phyloP scores from a whole-genome alignment of 2,329 filamentous ascomycete species.

The Aspergillus proliferans region DNA sequence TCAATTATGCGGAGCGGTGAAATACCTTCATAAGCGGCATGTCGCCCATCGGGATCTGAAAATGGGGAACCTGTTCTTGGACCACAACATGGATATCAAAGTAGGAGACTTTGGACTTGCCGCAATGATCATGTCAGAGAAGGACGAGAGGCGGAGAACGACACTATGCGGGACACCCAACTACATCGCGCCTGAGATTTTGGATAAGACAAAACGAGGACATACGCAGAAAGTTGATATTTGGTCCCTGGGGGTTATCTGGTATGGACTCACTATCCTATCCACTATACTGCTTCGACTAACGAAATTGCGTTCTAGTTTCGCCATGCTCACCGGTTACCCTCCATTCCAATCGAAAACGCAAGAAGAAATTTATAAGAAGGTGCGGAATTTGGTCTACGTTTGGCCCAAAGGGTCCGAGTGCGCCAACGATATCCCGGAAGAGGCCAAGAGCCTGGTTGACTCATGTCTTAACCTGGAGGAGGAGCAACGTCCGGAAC shows the following conservation, averaged over 20 bases:
- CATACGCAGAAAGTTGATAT: constrained; percentile 98
- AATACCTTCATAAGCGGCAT: constrained; percentile 92
- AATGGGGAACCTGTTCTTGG: constrained; percentile 96
- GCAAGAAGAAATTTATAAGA: constrained; percentile 47
- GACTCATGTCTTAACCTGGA: constrained; percentile 43
- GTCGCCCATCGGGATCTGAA: constrained; percentile 97
- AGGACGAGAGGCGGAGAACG: constrained; percentile 77
- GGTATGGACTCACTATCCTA: constrained; percentile 48
- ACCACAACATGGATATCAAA: constrained; percentile 93
- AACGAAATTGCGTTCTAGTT: constrained; percentile 46
- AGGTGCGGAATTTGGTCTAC: constrained; percentile 43
- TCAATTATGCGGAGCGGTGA: constrained; percentile 92
- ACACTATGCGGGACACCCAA: constrained; percentile 97
- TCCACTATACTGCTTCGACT: constrained; percentile 9
- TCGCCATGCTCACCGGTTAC: constrained; percentile 93
- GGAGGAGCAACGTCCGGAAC: constrained; percentile 43
- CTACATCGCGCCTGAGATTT: constrained; percentile 94
- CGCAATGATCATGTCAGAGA: constrained; percentile 82
- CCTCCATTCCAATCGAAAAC: constrained; percentile 84
- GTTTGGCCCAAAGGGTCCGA: constrained; percentile 44
- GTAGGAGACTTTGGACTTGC: constrained; percentile 96
- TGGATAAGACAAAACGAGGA: constrained; percentile 88
- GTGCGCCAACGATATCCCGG: constrained; percentile 40
- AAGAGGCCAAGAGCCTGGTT: constrained; percentile 45
- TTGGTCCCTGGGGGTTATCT: constrained; percentile 96